Base-by-base conservation (phyloP, 1,139 yeast species). In the Scheffersomyces parashehatae region DNA sequence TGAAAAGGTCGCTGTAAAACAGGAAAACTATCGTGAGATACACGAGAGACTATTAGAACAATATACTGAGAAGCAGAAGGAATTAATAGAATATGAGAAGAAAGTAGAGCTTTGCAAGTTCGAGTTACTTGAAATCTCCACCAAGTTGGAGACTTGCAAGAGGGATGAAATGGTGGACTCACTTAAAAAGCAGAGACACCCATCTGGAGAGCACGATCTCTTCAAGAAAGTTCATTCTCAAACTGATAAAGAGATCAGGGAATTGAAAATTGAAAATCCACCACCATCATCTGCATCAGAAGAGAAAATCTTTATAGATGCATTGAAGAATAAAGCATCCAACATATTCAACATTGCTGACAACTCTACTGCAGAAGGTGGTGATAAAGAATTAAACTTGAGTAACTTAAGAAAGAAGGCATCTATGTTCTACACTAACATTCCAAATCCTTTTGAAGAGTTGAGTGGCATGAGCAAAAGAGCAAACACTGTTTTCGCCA, bases 101-200 rank as follows among this genome's bases (percentile, higher is more conserved):
- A 50, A 58, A 20, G 55, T 58, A 14, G 61, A 60, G 28, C 37
- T 50, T 4, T 53, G 60, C 33, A 60, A 62, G 47, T 56, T 58
- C 35, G 70, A 67, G 52, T 49, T 70, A 44, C 44, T 62, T 31
- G 71, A 67, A 45, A 45, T 68, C 15, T 55, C 65, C 16, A 43
- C 55, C 6, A 52, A 56, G 35, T 33, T 55, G 49, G 51, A 64
- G 49, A 50, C 40, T n/a, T 36, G 44, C 29, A 49, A 52, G 34
- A 40, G 56, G 13, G 47, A 46, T 15, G 48, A 39, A 41, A 54
- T 31, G 35, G 35, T 31, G 35, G 35, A 15, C 5, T 15, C 15
- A 42, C 40, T 50, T 38, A 45, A 41, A 29, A 32, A 42, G 14
- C 36, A 35, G 35, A 10, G 29, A 30, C 11, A 28, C 16, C 20